Evolutionary conservation across 345 rosid genomes (phyloP), one percentile per base, ranked within the genome.

Genomic region (Eucalyptus pauciflora): DNA sequence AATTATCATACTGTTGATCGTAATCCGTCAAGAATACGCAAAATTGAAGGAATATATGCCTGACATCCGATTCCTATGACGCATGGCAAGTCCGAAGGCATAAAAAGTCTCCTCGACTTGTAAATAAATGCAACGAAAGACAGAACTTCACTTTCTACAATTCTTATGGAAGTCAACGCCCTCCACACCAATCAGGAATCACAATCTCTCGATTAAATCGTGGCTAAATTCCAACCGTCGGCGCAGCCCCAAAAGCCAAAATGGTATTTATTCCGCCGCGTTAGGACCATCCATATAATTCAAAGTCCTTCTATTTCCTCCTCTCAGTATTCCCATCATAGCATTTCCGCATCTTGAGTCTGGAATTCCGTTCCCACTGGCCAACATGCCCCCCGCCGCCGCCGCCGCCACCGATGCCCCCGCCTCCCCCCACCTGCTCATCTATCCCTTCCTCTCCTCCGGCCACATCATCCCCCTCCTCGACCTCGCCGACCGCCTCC

Each of bases 401-500:
- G 7, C 4, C 25, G 25, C 7, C 0, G 25, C 13, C 2, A 13
- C 46, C 15, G 81, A 71, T 71, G 81, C 17, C 25, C 81, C 81
- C 2, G 13, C 80, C 81, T 10, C 88, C 4, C 93, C 93, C 6
- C 96, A 94, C 91, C 64, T 96, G 56, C 94, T 96, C 18, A 91
- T 96, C 50, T 90, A 91, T 62, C 97, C 98, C 16, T 94, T 91
- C 91, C 94, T 94, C 7, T 56, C 94, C 27, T 89, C 91, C 24
- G 98, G 97, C 87, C 98, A 96, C 91, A 81, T 96, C 86, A 93
- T 95, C 88, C 95, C 97, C 67, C 94, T 95, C 89, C 94, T 95
- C 52, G 98, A 95, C 88, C 95, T 96, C 90, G 90, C 97, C 86
- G 91, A 92, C 87, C 91, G 90, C 10, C 88, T 95, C 9, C 91